Evolutionary conservation across 257 asterid species (phyloP).

Genomic region (Jacaranda mimosifolia): DNA sequence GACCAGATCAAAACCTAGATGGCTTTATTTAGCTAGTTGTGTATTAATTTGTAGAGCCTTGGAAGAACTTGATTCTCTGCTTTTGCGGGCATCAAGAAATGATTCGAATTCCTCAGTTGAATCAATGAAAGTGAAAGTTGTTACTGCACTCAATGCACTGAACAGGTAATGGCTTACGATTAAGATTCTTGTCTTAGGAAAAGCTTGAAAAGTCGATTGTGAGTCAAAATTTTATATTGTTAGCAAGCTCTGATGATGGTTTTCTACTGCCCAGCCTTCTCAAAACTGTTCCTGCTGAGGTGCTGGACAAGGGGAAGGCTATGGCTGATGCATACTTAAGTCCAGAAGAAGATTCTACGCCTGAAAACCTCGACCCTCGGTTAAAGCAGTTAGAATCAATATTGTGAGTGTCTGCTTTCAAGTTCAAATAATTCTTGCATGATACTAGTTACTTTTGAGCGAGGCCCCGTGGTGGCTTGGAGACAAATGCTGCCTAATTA

Average conservation of each 20-base stretch:
- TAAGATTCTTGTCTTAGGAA: neutral
- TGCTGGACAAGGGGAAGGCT: conserved; percentile 80
- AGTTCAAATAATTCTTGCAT: too few relatives aligned
- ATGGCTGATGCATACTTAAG: conserved; percentile 80
- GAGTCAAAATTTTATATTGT: neutral
- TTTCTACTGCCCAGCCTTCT: conserved; percentile 66
- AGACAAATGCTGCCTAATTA: too few relatives aligned
- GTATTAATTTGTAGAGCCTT: conserved; percentile 61
- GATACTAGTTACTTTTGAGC: too few relatives aligned
- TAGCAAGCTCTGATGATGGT: neutral
- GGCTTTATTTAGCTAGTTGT: neutral
- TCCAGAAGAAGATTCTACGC: conserved; percentile 48
- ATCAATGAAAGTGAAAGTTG: conserved; percentile 71
- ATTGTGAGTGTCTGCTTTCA: conserved; percentile 41
- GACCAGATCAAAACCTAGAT: neutral
- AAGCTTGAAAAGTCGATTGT: neutral
- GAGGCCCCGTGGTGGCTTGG: too few relatives aligned
- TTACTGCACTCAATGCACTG: conserved; percentile 64
- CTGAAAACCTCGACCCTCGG: conserved; percentile 61
- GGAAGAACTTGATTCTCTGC: conserved; percentile 96
- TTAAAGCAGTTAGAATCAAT: conserved; percentile 74
- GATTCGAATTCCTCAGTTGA: conserved; percentile 61
- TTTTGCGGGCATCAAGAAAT: conserved; percentile 83
- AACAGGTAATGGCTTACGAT: conserved; percentile 59
- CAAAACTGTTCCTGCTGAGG: conserved; percentile 76